Conservation (phyloP, 495 filamentous ascomycete genomes). For the Neurospora sp. region DNA sequence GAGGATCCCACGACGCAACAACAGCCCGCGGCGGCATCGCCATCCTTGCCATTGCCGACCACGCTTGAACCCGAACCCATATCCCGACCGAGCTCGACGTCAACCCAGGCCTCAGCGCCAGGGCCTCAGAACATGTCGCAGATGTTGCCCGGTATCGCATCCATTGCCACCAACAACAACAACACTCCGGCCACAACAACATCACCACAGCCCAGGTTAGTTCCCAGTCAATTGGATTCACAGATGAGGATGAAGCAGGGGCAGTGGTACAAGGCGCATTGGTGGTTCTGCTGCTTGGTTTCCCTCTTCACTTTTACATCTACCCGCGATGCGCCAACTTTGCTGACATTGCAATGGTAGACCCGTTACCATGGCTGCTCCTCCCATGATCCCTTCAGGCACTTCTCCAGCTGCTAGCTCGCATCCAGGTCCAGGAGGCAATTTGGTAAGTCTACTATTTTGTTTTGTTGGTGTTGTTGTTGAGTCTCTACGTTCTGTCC, state of each 20-base stretch:
- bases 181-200: constrained; percentile 28
- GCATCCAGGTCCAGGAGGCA: constrained; percentile 54
- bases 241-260: background rate
- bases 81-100: constrained; percentile 40
- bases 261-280: background rate
- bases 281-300: background rate
- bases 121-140: constrained; percentile 28
- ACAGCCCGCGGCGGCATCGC: constrained; percentile 12
- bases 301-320: background rate
- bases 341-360: constrained; percentile 3
- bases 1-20: constrained; percentile 21
- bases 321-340: background rate
- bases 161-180: constrained; percentile 38
- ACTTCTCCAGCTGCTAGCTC: constrained; percentile 56
- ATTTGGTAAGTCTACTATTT: constrained; percentile 46
- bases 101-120: constrained; percentile 20
- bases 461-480: constrained; percentile 1
- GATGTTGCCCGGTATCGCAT: constrained; percentile 50
- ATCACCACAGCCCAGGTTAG: constrained; percentile 59
- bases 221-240: constrained; percentile 4
- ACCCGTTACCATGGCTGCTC: constrained; percentile 18
- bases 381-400: constrained; percentile 39
- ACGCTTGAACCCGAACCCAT: constrained; percentile 37
- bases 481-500: background rate
- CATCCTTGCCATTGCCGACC: constrained; percentile 20